Conservation (phyloP, 1,139 yeast species). For the Pichia sp. region DNA sequence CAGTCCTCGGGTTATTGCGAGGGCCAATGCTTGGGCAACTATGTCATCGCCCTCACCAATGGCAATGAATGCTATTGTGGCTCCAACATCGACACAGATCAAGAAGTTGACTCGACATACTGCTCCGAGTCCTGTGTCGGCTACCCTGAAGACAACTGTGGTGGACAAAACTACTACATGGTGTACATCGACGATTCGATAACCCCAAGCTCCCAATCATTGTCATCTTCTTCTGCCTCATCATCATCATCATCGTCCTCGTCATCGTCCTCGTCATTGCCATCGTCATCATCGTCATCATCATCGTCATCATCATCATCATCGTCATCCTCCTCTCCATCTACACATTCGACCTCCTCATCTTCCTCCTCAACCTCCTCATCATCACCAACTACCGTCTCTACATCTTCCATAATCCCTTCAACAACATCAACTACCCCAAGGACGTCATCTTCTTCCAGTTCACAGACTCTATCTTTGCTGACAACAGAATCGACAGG, state of each 20-base stretch:
- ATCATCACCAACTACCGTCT: slow-evolving; percentile 21
- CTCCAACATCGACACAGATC: slow-evolving; percentile 36
- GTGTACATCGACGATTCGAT: slow-evolving; percentile 40
- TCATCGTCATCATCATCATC: slow-evolving; percentile 29
- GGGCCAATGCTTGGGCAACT: slow-evolving; percentile 40
- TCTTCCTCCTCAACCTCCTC: slow-evolving; percentile 21
- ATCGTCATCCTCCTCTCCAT: slow-evolving; percentile 14
- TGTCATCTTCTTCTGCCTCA: slow-evolving; percentile 17
- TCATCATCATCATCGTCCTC: slow-evolving; percentile 22
- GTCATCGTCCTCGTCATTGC: slow-evolving; percentile 20
- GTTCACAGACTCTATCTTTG: neutral
- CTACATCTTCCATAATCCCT: slow-evolving; percentile 1
- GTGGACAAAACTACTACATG: slow-evolving; percentile 51
- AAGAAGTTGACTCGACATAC: slow-evolving; percentile 36
- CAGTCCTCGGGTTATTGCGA: slow-evolving; percentile 55
- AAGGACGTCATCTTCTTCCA: neutral
- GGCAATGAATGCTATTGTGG: slow-evolving; percentile 67
- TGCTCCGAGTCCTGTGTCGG: slow-evolving; percentile 57
- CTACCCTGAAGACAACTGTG: slow-evolving; percentile 56
- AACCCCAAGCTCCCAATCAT: slow-evolving; percentile 17
- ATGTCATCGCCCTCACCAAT: slow-evolving; percentile 49
- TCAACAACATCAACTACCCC: slow-evolving; percentile 6
- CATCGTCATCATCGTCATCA: slow-evolving; percentile 20
- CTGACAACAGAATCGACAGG: slow-evolving; percentile 3
- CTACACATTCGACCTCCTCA: slow-evolving; percentile 17